Conservation (phyloP, 768 basidiomycete genomes). For the Boletus subparvulus region DNA sequence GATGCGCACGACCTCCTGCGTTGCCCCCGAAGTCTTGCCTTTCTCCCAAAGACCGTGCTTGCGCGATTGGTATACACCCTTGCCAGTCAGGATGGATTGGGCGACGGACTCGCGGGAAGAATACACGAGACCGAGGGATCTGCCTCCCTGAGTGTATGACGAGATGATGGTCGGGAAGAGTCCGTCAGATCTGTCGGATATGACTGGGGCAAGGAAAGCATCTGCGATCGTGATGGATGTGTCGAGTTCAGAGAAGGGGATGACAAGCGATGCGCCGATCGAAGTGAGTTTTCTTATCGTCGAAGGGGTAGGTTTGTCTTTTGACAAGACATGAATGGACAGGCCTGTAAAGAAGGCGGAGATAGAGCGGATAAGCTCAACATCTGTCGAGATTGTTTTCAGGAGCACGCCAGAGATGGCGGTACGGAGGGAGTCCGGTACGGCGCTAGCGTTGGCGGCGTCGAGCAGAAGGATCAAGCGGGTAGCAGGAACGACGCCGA, state of each 20-base stretch:
- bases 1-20: constrained; percentile 83
- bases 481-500: constrained; percentile 65
- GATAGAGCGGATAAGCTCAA: constrained; percentile 75
- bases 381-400: constrained; percentile 68
- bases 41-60: constrained; percentile 97
- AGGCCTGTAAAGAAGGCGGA: constrained; percentile 69
- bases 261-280: constrained; percentile 62
- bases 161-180: constrained; percentile 93
- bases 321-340: constrained; percentile 59
- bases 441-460: constrained; percentile 67
- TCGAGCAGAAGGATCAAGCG: constrained; percentile 78
- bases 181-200: constrained; percentile 87
- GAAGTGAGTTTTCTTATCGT: constrained; percentile 59
- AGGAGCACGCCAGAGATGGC: constrained; percentile 79
- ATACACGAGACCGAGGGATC: constrained; percentile 90
- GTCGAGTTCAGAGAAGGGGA: constrained; percentile 66
- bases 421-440: constrained; percentile 70
- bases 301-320: constrained; percentile 54
- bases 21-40: constrained; percentile 93
- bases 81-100: constrained; percentile 84
- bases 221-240: constrained; percentile 73
- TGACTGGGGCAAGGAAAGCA: constrained; percentile 79
- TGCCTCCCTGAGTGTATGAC: constrained; percentile 60
- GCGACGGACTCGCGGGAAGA: constrained; percentile 84
- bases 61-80: constrained; percentile 94